phyloP scores from a whole-genome alignment of 352 stramenopile species.

The Globisporangium ultimum region DNA sequence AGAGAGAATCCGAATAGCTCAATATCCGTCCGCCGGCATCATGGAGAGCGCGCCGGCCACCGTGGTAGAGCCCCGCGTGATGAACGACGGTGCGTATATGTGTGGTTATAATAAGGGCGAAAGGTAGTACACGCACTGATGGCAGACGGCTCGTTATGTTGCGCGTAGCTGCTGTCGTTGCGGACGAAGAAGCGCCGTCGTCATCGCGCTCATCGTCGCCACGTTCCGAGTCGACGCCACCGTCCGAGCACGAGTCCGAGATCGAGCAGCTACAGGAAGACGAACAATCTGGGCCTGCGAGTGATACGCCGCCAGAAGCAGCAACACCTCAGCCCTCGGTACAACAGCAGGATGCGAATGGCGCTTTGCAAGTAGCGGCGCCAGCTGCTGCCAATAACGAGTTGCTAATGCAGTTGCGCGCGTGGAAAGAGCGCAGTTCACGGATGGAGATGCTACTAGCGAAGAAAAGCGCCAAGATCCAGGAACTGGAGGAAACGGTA shows the following conservation, averaged over 20 bases:
- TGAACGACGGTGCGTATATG: not conserved
- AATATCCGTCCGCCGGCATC: not conserved
- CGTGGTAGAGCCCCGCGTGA: not conserved
- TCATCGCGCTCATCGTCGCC: not conserved
- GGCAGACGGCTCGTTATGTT: not conserved
- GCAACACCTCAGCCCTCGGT: not conserved
- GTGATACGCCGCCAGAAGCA: not conserved
- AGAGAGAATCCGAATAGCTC: not conserved
- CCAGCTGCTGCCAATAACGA: constrained; percentile 14
- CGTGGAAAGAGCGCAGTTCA: constrained; percentile 57
- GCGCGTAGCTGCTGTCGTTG: not conserved
- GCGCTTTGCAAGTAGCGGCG: not conserved
- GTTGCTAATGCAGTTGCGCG: constrained; percentile 33
- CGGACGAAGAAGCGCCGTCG: not conserved
- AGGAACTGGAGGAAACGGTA: constrained; percentile 79
- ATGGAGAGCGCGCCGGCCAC: not conserved
- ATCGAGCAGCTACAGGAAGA: not conserved
- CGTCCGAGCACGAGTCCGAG: not conserved
- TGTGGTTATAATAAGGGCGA: not conserved
- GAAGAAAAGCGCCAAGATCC: constrained; percentile 69
- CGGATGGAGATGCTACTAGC: constrained; percentile 61
- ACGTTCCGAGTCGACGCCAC: not conserved
- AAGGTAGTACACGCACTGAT: too few species aligned
- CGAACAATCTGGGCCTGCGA: not conserved
- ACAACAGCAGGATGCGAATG: not conserved